Evolutionary conservation across 2,329 filamentous ascomycete genomes (phyloP), one percentile per base, ranked within the genome.

Genomic region (Septoria petroselini): DNA sequence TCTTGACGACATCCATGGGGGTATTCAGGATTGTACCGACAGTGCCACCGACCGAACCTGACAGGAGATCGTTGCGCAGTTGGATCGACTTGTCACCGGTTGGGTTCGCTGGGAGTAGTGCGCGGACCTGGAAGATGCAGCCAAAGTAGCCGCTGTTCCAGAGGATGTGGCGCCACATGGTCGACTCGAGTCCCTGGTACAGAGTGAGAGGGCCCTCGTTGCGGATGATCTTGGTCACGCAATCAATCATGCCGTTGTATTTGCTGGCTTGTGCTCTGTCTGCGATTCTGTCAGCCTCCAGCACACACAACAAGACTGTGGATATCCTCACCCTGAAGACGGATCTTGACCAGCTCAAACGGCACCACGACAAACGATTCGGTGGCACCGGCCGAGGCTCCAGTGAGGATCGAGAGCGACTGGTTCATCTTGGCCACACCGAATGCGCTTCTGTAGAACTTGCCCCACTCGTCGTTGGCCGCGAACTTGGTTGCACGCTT

Each of bases 131-230:
- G 83, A 94, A 95, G 70, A 98, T 98, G 73, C 90, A 94, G 65
- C 93, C 93, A 70, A 98, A 98, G 80, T 95, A 96, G 52, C 91
- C 91, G 11, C 87, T 83, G 73, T 96, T 96, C 91, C 91, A 96
- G 53, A 90, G 76, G 48, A 90, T 83, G 73, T 98, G 93, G 57
- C 93, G 84, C 93, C 93, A 98, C 75, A 97, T 76, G 48, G 93
- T 98, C 54, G 87, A 91, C 76, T 98, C 93, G 40, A 98, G 83
- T 50, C 93, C 93, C 71, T 97, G 94, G 79, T 97, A 98, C 68
- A 98, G 78, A 53, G 91, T 88, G 57, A 97, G 77, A 12, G 85
- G 74, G 6, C 93, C 91, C 72, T 97, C 91, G 53, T 84, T 78
- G 68, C 82, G 82, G 62, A 96, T 77, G 33, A 89, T 95, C 82